These are phyloP conservation scores for Blastobotrys elegans DNA, from an alignment of 1,139 yeast species.

Conservation along the genomic window DNA sequence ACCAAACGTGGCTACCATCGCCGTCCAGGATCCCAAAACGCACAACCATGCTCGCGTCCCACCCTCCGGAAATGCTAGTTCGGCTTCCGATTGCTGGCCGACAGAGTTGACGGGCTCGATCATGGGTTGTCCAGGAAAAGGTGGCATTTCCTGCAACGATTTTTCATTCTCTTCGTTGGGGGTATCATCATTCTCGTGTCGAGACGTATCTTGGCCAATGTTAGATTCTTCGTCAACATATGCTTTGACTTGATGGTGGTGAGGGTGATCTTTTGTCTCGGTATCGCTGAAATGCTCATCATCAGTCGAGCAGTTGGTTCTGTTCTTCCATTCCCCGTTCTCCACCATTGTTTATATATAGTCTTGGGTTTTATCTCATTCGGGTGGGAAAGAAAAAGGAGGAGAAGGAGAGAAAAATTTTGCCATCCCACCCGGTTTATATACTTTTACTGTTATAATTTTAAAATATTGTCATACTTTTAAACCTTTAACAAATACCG, in stretches of 20 bases:
- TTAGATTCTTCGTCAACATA: not conserved
- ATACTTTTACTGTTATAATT: not conserved
- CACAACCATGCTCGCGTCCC: constrained; percentile 42
- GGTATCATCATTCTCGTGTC: not conserved
- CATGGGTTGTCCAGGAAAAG: constrained; percentile 15
- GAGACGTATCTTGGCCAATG: not conserved
- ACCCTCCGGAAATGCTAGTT: constrained; percentile 57
- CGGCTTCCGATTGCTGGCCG: constrained; percentile 4
- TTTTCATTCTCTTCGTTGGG: not conserved
- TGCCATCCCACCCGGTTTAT: not conserved
- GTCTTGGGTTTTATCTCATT: too few relatives aligned
- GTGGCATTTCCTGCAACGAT: constrained; percentile 12
- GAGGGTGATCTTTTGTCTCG: not conserved
- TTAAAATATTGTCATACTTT: too few relatives aligned
- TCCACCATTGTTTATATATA: not conserved
- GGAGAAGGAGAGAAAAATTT: not conserved
- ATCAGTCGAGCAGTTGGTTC: not conserved
- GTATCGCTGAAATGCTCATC: not conserved
- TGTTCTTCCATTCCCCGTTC: not conserved
- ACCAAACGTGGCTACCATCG: constrained; percentile 58
- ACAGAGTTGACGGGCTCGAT: constrained; percentile 10
- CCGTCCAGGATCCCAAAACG: constrained; percentile 56
- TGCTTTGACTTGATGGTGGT: not conserved
- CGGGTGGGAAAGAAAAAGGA: too few relatives aligned
- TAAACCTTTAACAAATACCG: too few relatives aligned